Base-by-base conservation (phyloP, 495 filamentous ascomycete genomes). In the Penicillium riverlandense region DNA sequence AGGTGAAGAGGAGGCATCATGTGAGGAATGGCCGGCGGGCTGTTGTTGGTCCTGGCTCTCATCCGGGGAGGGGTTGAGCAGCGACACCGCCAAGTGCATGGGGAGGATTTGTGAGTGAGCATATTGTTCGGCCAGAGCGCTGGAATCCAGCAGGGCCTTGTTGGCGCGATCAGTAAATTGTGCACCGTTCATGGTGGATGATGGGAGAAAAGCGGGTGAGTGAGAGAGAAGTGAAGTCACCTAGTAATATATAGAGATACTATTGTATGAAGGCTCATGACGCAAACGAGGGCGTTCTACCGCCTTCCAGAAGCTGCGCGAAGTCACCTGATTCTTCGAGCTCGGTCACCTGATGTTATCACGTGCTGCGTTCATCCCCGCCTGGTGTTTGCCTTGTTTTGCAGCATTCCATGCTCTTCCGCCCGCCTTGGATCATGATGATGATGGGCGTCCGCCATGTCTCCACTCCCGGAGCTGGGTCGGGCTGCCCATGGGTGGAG, bases 101-200 rank as follows among this genome's bases (percentile, higher is more conserved):
- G 92, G 92, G 43, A 86, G 67, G 46, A 96, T 76, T 66, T 98
- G 92, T 9, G 88, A 80, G 69, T 97, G 92, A 6, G 84, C 79
- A 54, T 96, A 91, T 71, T 89, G 80, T 58, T 86, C 79, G 41
- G 90, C 87, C 44, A 95, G 76, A 33, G 74, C 73, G 67, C 86
- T 84, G 59, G 90, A 84, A 63, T 95, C 92, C 46, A 83, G 78
- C 59, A 98, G 68, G 52, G 92, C 83, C 69, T 89, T 84, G 62
- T 87, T 83, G 40, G 86, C 92, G 67, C 87, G 75, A 60, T 97
- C 92, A 47, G 92, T 98, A 58, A 95, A 94, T 55, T 94, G 82
- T 48, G 60, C 59, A 47, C 65, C 62, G 61, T 63, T 72, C 66
- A 70, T 71, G 37, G 40, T 67, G 62, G 49, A 54, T 49, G 51